These are phyloP conservation scores for Paramecium sonneborni DNA, from an alignment of 73 alveolate genomes.

Conservation along the genomic window DNA sequence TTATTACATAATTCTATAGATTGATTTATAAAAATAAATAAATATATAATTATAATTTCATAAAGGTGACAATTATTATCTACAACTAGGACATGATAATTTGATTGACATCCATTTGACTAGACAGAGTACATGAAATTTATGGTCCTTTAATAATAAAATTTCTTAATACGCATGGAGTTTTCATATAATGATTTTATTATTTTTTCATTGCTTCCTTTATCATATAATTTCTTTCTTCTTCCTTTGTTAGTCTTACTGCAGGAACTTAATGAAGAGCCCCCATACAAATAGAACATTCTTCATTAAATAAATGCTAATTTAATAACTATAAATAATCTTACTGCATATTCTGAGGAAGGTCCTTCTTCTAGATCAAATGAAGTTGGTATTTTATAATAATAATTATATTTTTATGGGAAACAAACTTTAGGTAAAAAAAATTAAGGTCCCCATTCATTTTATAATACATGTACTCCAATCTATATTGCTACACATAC, in stretches of 20 bases:
- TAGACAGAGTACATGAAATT: conserved; percentile 71
- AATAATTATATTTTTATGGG: conserved; percentile 24
- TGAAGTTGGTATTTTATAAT: not conserved
- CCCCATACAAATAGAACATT: conserved; percentile 52
- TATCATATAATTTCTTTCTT: conserved; percentile 17
- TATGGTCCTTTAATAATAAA: conserved; percentile 59
- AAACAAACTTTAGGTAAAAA: conserved; percentile 26
- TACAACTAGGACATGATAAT: conserved; percentile 73
- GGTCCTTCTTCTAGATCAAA: conserved; percentile 25
- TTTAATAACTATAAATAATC: not conserved
- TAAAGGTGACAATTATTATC: conserved; percentile 46
- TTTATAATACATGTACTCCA: not conserved
- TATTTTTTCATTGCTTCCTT: not conserved
- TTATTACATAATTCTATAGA: not conserved
- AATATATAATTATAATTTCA: not conserved
- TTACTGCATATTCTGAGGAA: conserved; percentile 4
- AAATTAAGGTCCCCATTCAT: conserved; percentile 59
- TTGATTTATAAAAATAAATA: not conserved
- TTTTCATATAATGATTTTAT: conserved; percentile 46
- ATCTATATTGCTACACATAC: conserved; percentile 17
- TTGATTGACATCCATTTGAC: conserved; percentile 70
- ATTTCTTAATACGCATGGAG: conserved; percentile 53
- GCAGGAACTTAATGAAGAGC: not conserved
- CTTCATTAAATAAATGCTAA: conserved; percentile 26
- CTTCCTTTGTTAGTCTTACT: not conserved